Conservation (phyloP, 108 stramenopile genomes). For the Schizochytrium sp. region DNA sequence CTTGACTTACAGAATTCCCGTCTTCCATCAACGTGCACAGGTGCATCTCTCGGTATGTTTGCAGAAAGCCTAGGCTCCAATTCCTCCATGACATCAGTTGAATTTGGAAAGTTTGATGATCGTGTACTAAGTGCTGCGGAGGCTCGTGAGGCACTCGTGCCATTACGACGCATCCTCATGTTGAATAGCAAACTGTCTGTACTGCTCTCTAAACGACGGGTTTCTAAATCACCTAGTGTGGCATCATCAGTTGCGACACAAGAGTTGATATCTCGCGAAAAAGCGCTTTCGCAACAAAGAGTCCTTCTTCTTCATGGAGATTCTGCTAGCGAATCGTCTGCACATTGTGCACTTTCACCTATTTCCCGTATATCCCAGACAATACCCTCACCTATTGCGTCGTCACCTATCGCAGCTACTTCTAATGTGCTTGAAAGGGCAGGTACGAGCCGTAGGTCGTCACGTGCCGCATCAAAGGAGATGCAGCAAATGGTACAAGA, state of each 20-base stretch:
- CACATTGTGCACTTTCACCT: too few relatives aligned
- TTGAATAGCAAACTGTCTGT: neutral
- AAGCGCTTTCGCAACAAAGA: too few relatives aligned
- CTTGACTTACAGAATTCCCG: neutral
- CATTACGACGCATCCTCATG: slow-evolving; percentile 5
- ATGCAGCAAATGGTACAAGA: slow-evolving; percentile 2
- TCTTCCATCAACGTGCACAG: neutral
- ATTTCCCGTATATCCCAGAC: too few relatives aligned
- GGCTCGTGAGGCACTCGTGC: neutral
- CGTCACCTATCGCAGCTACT: too few relatives aligned
- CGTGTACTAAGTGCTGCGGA: neutral
- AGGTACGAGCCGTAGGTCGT: neutral
- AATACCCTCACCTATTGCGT: too few relatives aligned
- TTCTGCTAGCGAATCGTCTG: too few relatives aligned
- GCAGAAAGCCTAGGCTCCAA: slow-evolving; percentile 3
- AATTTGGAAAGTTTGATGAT: neutral
- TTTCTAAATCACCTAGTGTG: too few relatives aligned
- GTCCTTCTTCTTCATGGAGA: too few relatives aligned
- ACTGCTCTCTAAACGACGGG: neutral
- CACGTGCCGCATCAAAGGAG: neutral
- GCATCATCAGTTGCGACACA: too few relatives aligned
- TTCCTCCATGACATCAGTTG: neutral
- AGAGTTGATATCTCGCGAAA: too few relatives aligned
- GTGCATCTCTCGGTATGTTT: neutral
- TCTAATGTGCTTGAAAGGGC: too few relatives aligned